Conservation (phyloP, 1,284 basidiomycete genomes). For the Peniophora sp. region DNA sequence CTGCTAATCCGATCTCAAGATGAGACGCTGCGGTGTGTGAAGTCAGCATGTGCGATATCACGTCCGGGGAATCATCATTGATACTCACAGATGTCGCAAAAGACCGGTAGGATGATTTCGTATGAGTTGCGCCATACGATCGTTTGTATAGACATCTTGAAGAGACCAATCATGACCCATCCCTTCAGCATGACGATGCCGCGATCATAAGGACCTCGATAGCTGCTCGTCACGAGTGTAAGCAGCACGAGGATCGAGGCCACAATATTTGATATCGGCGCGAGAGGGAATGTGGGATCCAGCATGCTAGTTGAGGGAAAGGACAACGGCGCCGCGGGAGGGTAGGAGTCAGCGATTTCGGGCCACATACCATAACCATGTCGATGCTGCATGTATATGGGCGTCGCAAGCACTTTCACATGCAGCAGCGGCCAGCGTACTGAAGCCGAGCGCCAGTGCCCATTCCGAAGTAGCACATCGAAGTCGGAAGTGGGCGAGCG, state of each 20-base stretch:
- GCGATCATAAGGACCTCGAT: neutral
- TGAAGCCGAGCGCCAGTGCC: too few species aligned
- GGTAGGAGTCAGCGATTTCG: too few species aligned
- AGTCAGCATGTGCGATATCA: neutral
- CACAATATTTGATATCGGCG: neutral
- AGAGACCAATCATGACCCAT: neutral
- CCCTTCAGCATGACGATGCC: neutral
- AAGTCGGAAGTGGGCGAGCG: too few species aligned
- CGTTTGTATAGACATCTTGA: neutral
- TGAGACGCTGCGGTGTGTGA: neutral
- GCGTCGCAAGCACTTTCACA: too few species aligned
- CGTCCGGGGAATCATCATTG: neutral
- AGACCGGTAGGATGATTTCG: neutral
- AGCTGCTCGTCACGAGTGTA: neutral
- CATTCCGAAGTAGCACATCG: too few species aligned
- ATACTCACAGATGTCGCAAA: conserved; percentile 1
- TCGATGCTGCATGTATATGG: too few species aligned
- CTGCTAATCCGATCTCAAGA: neutral
- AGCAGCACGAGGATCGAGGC: neutral
- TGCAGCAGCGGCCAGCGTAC: too few species aligned
- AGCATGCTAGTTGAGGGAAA: too few species aligned
- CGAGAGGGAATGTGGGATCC: neutral
- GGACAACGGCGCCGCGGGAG: too few species aligned
- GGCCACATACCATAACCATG: too few species aligned
- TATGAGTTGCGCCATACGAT: neutral